Conservation (phyloP, 441 rosid species). For the Gossypium trilobum region DNA sequence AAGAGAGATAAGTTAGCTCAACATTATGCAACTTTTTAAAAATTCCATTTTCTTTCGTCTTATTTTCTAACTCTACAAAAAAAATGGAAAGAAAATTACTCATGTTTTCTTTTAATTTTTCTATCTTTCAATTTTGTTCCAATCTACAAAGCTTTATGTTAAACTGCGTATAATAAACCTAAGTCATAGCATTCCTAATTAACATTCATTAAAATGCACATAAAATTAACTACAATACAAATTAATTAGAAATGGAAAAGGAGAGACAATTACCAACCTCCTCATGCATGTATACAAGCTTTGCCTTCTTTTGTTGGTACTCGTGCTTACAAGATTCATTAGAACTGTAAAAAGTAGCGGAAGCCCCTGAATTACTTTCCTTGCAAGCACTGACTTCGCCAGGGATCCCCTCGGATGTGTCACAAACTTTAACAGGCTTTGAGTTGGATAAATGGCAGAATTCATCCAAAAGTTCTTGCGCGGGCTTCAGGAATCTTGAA, state of each 20-base stretch:
- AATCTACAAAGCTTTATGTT: neutral
- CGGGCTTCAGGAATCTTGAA: slow-evolving; percentile 50
- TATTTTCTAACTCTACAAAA: no score
- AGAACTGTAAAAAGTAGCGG: slow-evolving; percentile 23
- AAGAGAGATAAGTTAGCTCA: no score
- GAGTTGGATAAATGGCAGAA: slow-evolving; percentile 23
- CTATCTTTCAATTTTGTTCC: no score
- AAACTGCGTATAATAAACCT: neutral
- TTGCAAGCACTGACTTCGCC: slow-evolving; percentile 24
- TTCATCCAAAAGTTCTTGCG: slow-evolving; percentile 47
- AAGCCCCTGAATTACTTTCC: slow-evolving; percentile 16
- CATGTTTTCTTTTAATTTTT: no score
- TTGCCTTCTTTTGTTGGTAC: slow-evolving; percentile 47
- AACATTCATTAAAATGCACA: neutral
- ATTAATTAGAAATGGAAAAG: neutral
- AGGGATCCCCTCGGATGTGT: slow-evolving; percentile 16
- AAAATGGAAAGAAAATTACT: no score
- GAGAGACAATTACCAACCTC: slow-evolving; percentile 38
- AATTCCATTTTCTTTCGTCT: no score
- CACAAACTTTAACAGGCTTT: slow-evolving; percentile 10
- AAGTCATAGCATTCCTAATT: neutral
- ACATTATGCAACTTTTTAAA: no score
- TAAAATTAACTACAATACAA: neutral
- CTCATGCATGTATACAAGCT: slow-evolving; percentile 44
- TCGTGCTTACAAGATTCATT: slow-evolving; percentile 31